phyloP scores from a whole-genome alignment of 2,329 filamentous ascomycete species.

The Monosporascus sp. region DNA sequence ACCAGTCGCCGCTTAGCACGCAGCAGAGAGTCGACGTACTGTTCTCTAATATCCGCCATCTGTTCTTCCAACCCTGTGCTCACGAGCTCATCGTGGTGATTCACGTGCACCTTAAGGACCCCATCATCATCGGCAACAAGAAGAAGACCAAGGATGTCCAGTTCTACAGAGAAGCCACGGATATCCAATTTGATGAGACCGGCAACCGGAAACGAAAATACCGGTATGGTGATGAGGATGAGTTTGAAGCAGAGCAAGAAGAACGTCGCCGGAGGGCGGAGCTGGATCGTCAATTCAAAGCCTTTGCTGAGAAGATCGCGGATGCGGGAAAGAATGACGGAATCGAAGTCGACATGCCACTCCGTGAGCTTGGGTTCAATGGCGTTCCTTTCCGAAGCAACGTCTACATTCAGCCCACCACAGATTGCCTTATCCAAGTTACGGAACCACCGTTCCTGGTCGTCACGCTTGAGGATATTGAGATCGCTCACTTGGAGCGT shows the following conservation, averaged over 20 bases:
- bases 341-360: conserved; percentile 92
- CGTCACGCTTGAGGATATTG: conserved; percentile 90
- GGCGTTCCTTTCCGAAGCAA: conserved; percentile 95
- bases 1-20: conserved; percentile 74
- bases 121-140: conserved; percentile 93
- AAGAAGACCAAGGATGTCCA: conserved; percentile 99
- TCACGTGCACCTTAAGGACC: conserved; percentile 95
- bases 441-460: conserved; percentile 97
- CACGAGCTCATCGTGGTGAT: conserved; percentile 97
- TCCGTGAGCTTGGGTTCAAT: conserved; percentile 93
- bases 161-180: conserved; percentile 95
- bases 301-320: conserved; percentile 94
- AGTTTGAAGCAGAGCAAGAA: conserved; percentile 97
- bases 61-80: conserved; percentile 97
- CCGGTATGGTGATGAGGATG: conserved; percentile 94
- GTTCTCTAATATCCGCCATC: conserved; percentile 96
- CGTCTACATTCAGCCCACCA: conserved; percentile 92
- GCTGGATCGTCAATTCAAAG: conserved; percentile 92
- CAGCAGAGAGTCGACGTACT: conserved; percentile 87
- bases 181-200: conserved; percentile 98
- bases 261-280: conserved; percentile 87
- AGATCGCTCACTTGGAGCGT: conserved; percentile 92
- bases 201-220: conserved; percentile 98
- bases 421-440: conserved; percentile 93
- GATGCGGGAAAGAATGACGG: conserved; percentile 89